Evolutionary conservation across 2,329 filamentous ascomycete genomes (phyloP), one percentile per base, ranked within the genome.

Genomic region (Neofusicoccum kwambonambiense): DNA sequence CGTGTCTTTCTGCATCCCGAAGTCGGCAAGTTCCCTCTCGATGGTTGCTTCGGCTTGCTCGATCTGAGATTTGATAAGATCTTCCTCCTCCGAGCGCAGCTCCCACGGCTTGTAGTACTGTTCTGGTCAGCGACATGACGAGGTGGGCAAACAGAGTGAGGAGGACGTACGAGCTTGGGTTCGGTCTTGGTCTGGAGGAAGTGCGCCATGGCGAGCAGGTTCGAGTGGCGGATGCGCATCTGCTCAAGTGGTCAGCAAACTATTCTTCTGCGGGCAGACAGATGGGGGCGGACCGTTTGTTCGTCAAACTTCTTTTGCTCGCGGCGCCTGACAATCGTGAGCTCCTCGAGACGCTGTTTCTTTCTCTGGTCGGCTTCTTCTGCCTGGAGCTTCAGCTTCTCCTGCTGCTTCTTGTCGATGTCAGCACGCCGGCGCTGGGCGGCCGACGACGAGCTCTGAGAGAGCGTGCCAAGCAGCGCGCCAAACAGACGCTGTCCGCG

Each of bases 61-160:
- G 34, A 92, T 82, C 75, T 97, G 93, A 4, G 84, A 80, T 51
- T 88, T 84, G 73, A 97, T 91, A 11, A 77, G 82, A 4, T 87
- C 84, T 75, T 93, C 87, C 75, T 97, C 90, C 50, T 86, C 83
- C 4, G 81, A 76, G 37, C 86, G 87, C 64, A 91, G 82, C 70
- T 92, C 88, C 89, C 90, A 96, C 0, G 94, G 94, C 51, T 89
- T 88, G 77, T 95, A 97, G 76, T 90, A 94, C 92, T 97, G 68
- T 47, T 8, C 64, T 60, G 12, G 44, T 78, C 34, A 52, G 56
- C 42, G 44, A 37, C 4, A 37, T 15, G 19, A 22, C 27, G 41
- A 9, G 64, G 34, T 4, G 39, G 22, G 27, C 12, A 62, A 15
- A 22, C 12, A 17, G 37, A 61, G 47, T 64, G 31, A 17, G 37